Conservation (phyloP, 148 eudicot genomes). For the Diospyros kaki region DNA sequence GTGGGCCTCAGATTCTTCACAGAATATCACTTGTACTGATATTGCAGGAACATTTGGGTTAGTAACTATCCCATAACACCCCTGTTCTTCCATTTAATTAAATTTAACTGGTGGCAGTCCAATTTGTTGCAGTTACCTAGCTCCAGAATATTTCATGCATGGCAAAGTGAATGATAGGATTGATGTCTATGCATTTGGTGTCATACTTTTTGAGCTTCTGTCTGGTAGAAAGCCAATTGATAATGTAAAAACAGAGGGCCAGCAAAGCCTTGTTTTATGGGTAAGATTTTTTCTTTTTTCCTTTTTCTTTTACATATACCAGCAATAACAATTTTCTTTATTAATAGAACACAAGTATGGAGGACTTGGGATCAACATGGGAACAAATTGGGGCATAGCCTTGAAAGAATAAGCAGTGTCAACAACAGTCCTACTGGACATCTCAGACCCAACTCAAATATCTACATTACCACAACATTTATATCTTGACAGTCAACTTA, state of each 20-base stretch:
- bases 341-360: too few relatives aligned
- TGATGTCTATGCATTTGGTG: slow-evolving; percentile 53
- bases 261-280: slow-evolving; percentile 53
- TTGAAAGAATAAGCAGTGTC: too few relatives aligned
- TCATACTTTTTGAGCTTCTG: slow-evolving; percentile 55
- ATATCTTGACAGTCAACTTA: too few relatives aligned
- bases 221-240: slow-evolving; percentile 52
- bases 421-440: too few relatives aligned
- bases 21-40: slow-evolving; percentile 47
- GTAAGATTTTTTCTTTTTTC: slow-evolving; percentile 19
- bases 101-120: not conserved
- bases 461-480: too few relatives aligned
- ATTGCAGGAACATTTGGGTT: slow-evolving; percentile 87
- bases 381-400: too few relatives aligned
- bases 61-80: not conserved
- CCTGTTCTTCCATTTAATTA: not conserved
- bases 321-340: too few relatives aligned
- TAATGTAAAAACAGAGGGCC: slow-evolving; percentile 41
- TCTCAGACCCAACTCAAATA: too few relatives aligned
- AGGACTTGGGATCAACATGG: too few relatives aligned
- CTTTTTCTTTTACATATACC: too few relatives aligned
- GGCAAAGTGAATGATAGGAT: slow-evolving; percentile 50
- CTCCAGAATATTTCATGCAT: slow-evolving; percentile 62
- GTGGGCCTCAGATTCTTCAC: slow-evolving; percentile 38
- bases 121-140: slow-evolving; percentile 37